Conservation (phyloP, 2,329 filamentous ascomycete species). For the Nemania sp. region DNA sequence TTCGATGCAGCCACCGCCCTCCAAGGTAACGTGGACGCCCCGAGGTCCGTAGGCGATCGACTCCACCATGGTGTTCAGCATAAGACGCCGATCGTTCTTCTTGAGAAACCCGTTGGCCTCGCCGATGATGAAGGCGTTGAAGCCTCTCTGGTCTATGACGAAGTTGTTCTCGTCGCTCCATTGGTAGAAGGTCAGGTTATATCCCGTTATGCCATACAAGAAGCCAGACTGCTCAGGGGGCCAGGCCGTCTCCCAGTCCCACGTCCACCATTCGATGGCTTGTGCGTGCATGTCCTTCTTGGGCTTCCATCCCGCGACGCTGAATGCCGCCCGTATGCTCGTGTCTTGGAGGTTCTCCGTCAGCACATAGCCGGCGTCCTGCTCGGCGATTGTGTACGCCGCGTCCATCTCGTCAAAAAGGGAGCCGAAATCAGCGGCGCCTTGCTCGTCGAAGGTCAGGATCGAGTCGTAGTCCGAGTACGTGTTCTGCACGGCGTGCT, state of each 20-base stretch:
- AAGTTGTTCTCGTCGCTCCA: slow-evolving; percentile 66
- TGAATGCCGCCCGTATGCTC: slow-evolving; percentile 62
- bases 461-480: slow-evolving; percentile 64
- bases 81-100: slow-evolving; percentile 58
- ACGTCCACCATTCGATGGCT: slow-evolving; percentile 63
- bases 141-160: slow-evolving; percentile 65
- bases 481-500: slow-evolving; percentile 59
- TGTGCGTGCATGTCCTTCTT: slow-evolving; percentile 58
- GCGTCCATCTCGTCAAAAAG: slow-evolving; percentile 56
- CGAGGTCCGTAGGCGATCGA: slow-evolving; percentile 56
- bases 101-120: slow-evolving; percentile 62
- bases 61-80: slow-evolving; percentile 62
- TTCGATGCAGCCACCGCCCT: slow-evolving; percentile 50
- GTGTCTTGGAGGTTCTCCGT: slow-evolving; percentile 64
- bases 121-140: slow-evolving; percentile 59
- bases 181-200: slow-evolving; percentile 66
- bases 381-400: slow-evolving; percentile 50
- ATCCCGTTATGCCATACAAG: slow-evolving; percentile 58
- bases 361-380: slow-evolving; percentile 62
- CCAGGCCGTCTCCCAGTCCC: slow-evolving; percentile 60
- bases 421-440: slow-evolving; percentile 54
- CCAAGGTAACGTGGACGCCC: slow-evolving; percentile 57
- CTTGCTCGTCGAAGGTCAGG: slow-evolving; percentile 63
- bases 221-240: slow-evolving; percentile 60
- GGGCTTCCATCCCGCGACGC: slow-evolving; percentile 66